phyloP scores from a whole-genome alignment of 2,329 filamentous ascomycete species.

The Raffaelea ambrosiae region DNA sequence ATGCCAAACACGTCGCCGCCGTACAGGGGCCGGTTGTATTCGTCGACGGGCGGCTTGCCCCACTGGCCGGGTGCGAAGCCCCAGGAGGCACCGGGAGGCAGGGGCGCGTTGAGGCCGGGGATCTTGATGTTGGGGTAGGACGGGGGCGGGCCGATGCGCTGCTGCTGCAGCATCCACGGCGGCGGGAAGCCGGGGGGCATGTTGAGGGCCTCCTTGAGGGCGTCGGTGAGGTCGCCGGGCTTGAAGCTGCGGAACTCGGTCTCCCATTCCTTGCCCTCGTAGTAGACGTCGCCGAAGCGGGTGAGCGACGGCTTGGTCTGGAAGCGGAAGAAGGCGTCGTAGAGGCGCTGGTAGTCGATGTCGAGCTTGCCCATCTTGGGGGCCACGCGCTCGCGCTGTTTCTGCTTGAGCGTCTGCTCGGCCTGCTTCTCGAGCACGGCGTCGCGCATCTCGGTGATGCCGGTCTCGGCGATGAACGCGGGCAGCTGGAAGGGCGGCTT shows the following conservation, averaged over 20 bases:
- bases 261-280: slow-evolving; percentile 97
- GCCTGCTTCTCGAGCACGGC: slow-evolving; percentile 94
- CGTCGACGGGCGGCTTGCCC: slow-evolving; percentile 91
- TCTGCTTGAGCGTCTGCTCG: slow-evolving; percentile 84
- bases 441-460: slow-evolving; percentile 96
- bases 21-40: slow-evolving; percentile 83
- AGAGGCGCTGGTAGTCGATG: slow-evolving; percentile 96
- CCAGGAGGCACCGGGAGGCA: slow-evolving; percentile 83
- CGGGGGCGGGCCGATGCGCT: slow-evolving; percentile 85
- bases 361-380: slow-evolving; percentile 96
- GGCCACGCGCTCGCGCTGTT: slow-evolving; percentile 86
- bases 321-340: slow-evolving; percentile 96
- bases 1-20: slow-evolving; percentile 94
- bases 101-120: slow-evolving; percentile 86
- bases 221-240: slow-evolving; percentile 82
- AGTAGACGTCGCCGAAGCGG: slow-evolving; percentile 97
- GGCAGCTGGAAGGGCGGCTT: slow-evolving; percentile 89
- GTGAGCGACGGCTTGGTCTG: slow-evolving; percentile 94
- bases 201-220: slow-evolving; percentile 83
- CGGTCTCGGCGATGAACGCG: slow-evolving; percentile 95
- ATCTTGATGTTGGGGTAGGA: slow-evolving; percentile 95
- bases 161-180: slow-evolving; percentile 95
- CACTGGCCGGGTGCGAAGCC: slow-evolving; percentile 93
- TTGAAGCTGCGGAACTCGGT: slow-evolving; percentile 86
- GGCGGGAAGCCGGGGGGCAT: slow-evolving; percentile 90